These are phyloP conservation scores for Arabidopsis arenosa DNA, from an alignment of 345 rosid genomes.

Conservation along the genomic window DNA sequence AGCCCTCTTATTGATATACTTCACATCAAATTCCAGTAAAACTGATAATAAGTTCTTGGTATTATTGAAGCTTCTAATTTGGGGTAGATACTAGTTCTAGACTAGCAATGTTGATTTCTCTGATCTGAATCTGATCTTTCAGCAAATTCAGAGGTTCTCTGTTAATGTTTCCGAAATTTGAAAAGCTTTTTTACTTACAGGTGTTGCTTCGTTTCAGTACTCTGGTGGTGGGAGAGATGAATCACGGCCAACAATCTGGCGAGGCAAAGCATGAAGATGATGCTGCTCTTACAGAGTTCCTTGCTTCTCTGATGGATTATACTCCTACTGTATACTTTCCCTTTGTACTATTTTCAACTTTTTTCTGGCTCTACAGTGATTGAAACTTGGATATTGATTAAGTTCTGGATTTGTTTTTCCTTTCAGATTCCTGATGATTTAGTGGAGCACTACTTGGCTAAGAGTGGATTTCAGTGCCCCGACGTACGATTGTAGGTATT, in stretches of 20 bases:
- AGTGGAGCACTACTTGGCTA: slow-evolving; percentile 95
- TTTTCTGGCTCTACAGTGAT: not conserved
- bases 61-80: not conserved
- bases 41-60: not conserved
- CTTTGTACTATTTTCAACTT: not conserved
- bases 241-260: slow-evolving; percentile 58
- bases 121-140: slow-evolving; percentile 1
- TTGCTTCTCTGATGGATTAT: slow-evolving; percentile 84
- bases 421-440: slow-evolving; percentile 91
- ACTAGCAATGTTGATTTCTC: not conserved
- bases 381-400: not conserved
- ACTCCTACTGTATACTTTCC: slow-evolving; percentile 67
- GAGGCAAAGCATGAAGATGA: slow-evolving; percentile 84
- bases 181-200: not conserved
- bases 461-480: slow-evolving; percentile 96
- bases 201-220: slow-evolving; percentile 4
- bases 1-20: not conserved
- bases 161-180: slow-evolving; percentile 1
- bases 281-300: slow-evolving; percentile 77
- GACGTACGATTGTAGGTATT: slow-evolving; percentile 93
- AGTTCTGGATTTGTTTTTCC: not conserved
- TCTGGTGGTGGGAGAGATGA: slow-evolving; percentile 50
- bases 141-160: not conserved
- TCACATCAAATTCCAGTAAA: not conserved
- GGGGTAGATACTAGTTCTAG: slow-evolving; percentile 4